Evolutionary conservation across 2,329 filamentous ascomycete genomes (phyloP).

Genomic region (Penicillium sclerotiorum): DNA sequence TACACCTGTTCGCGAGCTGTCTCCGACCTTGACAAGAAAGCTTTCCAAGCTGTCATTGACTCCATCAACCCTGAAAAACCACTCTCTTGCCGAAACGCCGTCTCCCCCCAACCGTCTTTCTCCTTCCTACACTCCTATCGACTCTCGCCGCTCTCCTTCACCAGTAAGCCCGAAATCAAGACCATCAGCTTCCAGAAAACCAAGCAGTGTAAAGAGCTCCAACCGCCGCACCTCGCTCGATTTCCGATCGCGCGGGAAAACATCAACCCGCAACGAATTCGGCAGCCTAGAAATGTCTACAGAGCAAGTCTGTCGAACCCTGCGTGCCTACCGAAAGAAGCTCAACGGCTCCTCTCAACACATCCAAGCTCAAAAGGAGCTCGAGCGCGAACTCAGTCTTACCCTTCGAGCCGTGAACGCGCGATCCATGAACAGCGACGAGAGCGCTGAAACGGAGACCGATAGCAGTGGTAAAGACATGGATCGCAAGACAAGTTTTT

Average conservation of each 20-base stretch:
- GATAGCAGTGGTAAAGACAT: conserved; percentile 44
- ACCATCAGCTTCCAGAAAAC: conserved; percentile 29
- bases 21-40: conserved; percentile 57
- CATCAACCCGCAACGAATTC: conserved; percentile 42
- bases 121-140: conserved; percentile 27
- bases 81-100: conserved; percentile 34
- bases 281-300: conserved; percentile 56
- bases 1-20: conserved; percentile 48
- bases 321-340: conserved; percentile 63
- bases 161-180: conserved; percentile 41
- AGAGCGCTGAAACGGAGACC: conserved; percentile 38
- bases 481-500: conserved; percentile 29
- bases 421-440: conserved; percentile 33
- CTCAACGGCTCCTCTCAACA: conserved; percentile 53
- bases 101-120: conserved; percentile 37
- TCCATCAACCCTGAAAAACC: conserved; percentile 35
- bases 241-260: conserved; percentile 51
- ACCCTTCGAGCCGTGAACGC: conserved; percentile 39
- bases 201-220: conserved; percentile 30
- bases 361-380: conserved; percentile 55
- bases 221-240: conserved; percentile 54
- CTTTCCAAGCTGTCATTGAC: conserved; percentile 56
- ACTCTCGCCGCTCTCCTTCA: conserved; percentile 41
- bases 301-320: conserved; percentile 59
- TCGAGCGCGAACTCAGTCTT: conserved; percentile 60